Percentiles rank a stretch among this genome's conserved stretches.
These are phyloP conservation scores for Calendula officinalis DNA, from an alignment of 129 eudicot species.

Conservation along the genomic window DNA sequence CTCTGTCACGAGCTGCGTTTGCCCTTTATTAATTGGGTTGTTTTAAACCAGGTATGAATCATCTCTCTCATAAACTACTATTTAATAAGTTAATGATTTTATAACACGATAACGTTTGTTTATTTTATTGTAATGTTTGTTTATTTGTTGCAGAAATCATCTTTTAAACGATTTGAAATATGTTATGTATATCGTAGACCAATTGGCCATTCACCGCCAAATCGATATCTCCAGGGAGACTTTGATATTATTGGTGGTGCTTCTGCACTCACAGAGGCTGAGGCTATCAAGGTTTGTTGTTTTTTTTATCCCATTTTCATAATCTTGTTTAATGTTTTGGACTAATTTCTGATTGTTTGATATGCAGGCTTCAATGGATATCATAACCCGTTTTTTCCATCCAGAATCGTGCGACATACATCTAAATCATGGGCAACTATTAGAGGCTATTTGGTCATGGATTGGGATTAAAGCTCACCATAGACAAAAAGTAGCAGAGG, in stretches of 20 bases:
- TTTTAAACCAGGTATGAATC: slow-evolving; percentile 62
- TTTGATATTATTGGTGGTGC: slow-evolving; percentile 93
- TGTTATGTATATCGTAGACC: slow-evolving; percentile 79
- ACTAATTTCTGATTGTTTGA: slow-evolving; percentile 15
- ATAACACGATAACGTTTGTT: neutral
- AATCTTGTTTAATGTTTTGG: slow-evolving; percentile 7
- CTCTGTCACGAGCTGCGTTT: slow-evolving; percentile 86
- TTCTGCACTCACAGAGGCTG: slow-evolving; percentile 81
- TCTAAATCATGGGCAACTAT: slow-evolving; percentile 74
- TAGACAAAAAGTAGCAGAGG: slow-evolving; percentile 92
- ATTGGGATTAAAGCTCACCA: slow-evolving; percentile 68
- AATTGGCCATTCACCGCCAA: slow-evolving; percentile 94
- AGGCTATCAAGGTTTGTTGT: slow-evolving; percentile 66
- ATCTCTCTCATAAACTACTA: slow-evolving; percentile 15
- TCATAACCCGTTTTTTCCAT: slow-evolving; percentile 54
- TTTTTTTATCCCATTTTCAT: neutral
- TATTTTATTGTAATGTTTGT: slow-evolving; percentile 9
- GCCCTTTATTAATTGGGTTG: slow-evolving; percentile 81
- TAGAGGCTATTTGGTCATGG: slow-evolving; percentile 97
- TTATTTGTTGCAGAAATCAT: slow-evolving; percentile 60
- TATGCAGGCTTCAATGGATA: slow-evolving; percentile 72
- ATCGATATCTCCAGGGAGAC: slow-evolving; percentile 96
- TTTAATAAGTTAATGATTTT: neutral
- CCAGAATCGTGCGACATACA: slow-evolving; percentile 91
- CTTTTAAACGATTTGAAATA: slow-evolving; percentile 85